Conservation (phyloP, 2,329 filamentous ascomycete species). For the Calonectria montana region DNA sequence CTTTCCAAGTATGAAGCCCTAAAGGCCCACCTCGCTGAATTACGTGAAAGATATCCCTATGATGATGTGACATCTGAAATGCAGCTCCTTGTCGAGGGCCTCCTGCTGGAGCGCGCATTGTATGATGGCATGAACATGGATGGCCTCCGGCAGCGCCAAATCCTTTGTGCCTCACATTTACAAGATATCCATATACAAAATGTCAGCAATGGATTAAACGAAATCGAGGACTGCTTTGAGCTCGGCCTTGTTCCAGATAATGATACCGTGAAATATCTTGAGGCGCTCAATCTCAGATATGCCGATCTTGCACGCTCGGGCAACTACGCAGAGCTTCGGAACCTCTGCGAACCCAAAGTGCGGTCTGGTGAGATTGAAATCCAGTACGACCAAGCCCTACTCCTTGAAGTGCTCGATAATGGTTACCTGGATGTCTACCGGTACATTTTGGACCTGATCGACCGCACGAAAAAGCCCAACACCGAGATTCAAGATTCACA, state of each 20-base stretch:
- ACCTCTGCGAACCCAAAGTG: constrained; percentile 44
- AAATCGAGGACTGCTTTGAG: constrained; percentile 43
- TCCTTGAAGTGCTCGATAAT: constrained; percentile 40
- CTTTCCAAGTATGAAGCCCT: constrained; percentile 40
- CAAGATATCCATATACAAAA: constrained; percentile 44
- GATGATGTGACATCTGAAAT: constrained; percentile 38
- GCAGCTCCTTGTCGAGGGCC: constrained; percentile 40
- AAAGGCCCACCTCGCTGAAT: constrained; percentile 29
- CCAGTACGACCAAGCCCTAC: constrained; percentile 34
- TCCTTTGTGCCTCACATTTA: constrained; percentile 36
- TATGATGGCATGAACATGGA: constrained; percentile 42
- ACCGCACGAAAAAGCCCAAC: constrained; percentile 35
- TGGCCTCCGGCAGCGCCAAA: constrained; percentile 27
- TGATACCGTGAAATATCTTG: constrained; percentile 28
- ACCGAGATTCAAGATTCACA: constrained; percentile 21
- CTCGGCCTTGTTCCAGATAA: constrained; percentile 39
- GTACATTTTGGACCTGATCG: constrained; percentile 43
- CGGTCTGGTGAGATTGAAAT: constrained; percentile 42
- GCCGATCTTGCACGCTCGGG: constrained; percentile 39
- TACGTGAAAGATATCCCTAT: constrained; percentile 20
- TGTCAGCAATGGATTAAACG: constrained; percentile 40
- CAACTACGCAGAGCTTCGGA: constrained; percentile 36
- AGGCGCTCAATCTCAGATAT: constrained; percentile 34
- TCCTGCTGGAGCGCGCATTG: constrained; percentile 41
- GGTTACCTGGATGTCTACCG: constrained; percentile 40